Evolutionary conservation across 106 monocot species (phyloP), one percentile per base, ranked within the genome.

Genomic region (Vanilla planifolia): DNA sequence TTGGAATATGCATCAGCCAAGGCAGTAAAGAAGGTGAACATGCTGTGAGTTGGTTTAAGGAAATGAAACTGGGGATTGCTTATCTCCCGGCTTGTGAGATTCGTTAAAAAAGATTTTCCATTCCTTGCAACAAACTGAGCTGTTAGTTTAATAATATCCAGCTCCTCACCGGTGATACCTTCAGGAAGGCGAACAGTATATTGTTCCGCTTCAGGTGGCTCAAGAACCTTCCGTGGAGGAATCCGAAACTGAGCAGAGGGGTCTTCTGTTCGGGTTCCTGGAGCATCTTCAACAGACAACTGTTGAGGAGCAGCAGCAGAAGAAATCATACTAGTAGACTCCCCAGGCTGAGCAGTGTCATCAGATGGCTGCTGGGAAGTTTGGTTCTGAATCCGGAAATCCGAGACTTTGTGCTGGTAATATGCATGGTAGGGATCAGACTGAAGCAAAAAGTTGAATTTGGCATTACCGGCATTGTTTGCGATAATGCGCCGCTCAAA

Each of bases 61-160:
- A 98, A 98, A 48, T 98, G 80, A 63, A 98, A 98, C 58, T 91
- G 85, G 6, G 83, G 73, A 27, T 87, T 87, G 62, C 69, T 91
- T 5, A 50, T 63, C 64, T 98, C 96, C 0, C 96, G 73, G 19
- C 65, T 69, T 0, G 77, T 79, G 10, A 98, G 73, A 57, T 55
- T 78, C 8, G 71, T 75, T 45, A 98, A 66, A 58, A 98, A 98
- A 19, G 48, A 67, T 69, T 87, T 87, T 15, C 96, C 96, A 41
- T 98, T 91, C 28, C 91, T 66, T 0, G 96, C 96, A 1, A 98
- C 91, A 53, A 98, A 98, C 69, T 98, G 96, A 0, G 96, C 91
- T 0, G 96, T 98, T 19, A 98, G 80, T 77, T 98, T 98, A 19
- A 91, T 98, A 19, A 98, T 86, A 25, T 98, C 96, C 41, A 98